Percentiles rank a stretch among this genome's conserved stretches.
These are phyloP conservation scores for Lachnellula willkommii DNA, from an alignment of 2,329 filamentous ascomycete genomes.

Conservation along the genomic window DNA sequence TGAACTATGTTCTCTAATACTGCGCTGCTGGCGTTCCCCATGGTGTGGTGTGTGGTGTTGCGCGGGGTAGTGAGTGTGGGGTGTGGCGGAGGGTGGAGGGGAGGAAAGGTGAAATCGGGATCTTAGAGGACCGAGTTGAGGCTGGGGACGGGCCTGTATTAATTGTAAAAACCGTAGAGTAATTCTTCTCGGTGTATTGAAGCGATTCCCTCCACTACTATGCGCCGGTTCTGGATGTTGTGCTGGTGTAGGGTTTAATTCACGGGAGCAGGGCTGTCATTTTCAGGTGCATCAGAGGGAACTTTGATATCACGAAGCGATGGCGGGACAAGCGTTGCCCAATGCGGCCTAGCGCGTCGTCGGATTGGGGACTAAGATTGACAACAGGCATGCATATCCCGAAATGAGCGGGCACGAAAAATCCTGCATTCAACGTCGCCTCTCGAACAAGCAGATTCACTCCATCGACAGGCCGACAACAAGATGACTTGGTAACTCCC, in stretches of 20 bases:
- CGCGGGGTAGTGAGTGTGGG: slow-evolving; percentile 8
- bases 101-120: neutral
- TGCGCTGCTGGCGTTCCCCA: slow-evolving; percentile 65
- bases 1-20: slow-evolving; percentile 95
- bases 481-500: slow-evolving; percentile 16
- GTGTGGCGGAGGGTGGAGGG: slow-evolving; percentile 4
- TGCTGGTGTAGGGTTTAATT: neutral
- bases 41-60: slow-evolving; percentile 40
- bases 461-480: slow-evolving; percentile 26
- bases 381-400: too few relatives aligned
- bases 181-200: neutral
- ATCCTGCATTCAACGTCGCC: slow-evolving; percentile 3
- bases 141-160: neutral
- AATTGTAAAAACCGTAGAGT: neutral
- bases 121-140: neutral
- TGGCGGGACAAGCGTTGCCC: too few relatives aligned
- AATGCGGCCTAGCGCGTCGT: too few relatives aligned
- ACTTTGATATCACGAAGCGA: too few relatives aligned
- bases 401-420: neutral
- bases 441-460: slow-evolving; percentile 6
- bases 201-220: neutral
- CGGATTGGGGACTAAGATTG: too few relatives aligned
- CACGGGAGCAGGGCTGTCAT: neutral
- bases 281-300: neutral
- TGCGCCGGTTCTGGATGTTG: neutral